Base-by-base conservation (phyloP, 2,329 filamentous ascomycete species). In the Ambrosiella beaveri region DNA sequence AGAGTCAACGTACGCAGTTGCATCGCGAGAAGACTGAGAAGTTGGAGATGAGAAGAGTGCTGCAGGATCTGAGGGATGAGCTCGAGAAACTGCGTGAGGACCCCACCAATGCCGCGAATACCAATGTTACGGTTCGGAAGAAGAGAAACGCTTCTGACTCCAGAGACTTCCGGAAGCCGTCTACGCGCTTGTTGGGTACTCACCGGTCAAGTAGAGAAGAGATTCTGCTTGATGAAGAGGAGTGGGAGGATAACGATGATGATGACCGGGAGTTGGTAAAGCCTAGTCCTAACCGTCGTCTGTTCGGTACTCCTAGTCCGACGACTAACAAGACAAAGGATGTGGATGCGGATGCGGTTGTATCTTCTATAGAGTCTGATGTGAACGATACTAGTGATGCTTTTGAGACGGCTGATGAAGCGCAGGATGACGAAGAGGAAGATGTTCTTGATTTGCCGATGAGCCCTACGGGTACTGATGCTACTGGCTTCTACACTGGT, bases 11-110 rank as follows among this genome's bases (percentile, higher is more conserved):
- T 70, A 89, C 86, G 68, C 95, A 90, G 65, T 86, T 97, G 52
- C 91, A 98, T 69, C 86, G 93, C 39, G 93, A 98, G 70, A 98
- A 97, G 81, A 96, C 91, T 0, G 93, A 98, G 70, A 98, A 96
- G 75, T 80, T 97, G 36, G 93, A 98, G 70, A 79, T 97, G 57
- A 90, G 88, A 71, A 86, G 91, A 61, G 88, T 98, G 79, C 80
- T 97, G 37, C 91, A 97, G 71, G 93, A 98, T 65, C 85, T 91
- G 27, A 83, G 90, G 40, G 93, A 98, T 67, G 93, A 98, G 66
- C 73, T 98, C 36, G 93, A 86, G 66, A 77, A 88, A 69, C 71
- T 80, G 52, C 79, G 82, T 61, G 80, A 74, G 59, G 78, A 80
- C 38, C 71, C 71, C 52, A 67, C 62, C 19, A 68, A 70, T 54